Evolutionary conservation across 2,329 filamentous ascomycete genomes (phyloP).

Genomic region (Aspergillus melleus): DNA sequence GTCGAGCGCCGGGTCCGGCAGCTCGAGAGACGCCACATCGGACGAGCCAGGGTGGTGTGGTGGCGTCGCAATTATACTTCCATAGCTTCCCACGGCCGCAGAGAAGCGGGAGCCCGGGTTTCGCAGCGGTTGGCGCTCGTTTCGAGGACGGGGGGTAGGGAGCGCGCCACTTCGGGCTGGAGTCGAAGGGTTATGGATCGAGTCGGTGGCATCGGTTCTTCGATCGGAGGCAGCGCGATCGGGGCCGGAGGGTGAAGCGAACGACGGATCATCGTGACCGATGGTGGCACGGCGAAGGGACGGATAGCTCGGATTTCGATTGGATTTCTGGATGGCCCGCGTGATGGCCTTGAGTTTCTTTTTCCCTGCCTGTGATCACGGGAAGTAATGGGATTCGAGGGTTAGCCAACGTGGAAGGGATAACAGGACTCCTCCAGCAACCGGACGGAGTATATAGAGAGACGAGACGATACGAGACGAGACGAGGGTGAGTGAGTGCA

Average conservation of each 20-base stretch:
- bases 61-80: constrained; percentile 62
- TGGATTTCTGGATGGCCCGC: constrained; percentile 65
- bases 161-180: constrained; percentile 22
- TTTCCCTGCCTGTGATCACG: constrained; percentile 63
- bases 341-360: constrained; percentile 85
- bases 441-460: background rate
- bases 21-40: constrained; percentile 53
- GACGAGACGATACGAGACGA: background rate
- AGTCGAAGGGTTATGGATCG: constrained; percentile 13
- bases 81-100: constrained; percentile 54
- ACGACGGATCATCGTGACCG: constrained; percentile 15
- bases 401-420: constrained; percentile 2
- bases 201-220: constrained; percentile 16
- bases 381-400: constrained; percentile 9
- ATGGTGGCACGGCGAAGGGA: constrained; percentile 32
- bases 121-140: constrained; percentile 38
- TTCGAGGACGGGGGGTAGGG: constrained; percentile 39
- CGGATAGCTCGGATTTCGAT: constrained; percentile 50
- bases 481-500: no score
- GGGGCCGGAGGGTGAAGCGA: constrained; percentile 12
- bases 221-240: constrained; percentile 21
- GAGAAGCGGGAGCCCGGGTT: constrained; percentile 37
- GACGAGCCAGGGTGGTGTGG: constrained; percentile 35
- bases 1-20: constrained; percentile 63
- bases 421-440: background rate